Percentiles rank a stretch among this genome's conserved stretches.
Evolutionary conservation across 1,139 yeast genomes (phyloP).

Genomic region (Geotrichum restrictum): DNA sequence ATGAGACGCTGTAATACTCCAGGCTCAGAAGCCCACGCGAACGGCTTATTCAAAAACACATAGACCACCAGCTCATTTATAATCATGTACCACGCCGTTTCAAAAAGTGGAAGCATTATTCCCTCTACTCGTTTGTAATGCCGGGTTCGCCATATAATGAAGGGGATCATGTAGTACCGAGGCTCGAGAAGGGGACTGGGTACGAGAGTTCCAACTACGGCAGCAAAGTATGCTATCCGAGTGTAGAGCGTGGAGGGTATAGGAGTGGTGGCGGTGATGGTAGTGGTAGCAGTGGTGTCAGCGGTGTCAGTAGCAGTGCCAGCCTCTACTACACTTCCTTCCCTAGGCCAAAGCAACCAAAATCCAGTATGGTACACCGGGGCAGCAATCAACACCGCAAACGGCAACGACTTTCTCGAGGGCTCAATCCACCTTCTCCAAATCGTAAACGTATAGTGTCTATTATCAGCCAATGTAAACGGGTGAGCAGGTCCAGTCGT

Average conservation of each 20-base stretch:
- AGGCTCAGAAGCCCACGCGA: conserved; percentile 64
- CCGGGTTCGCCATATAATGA: conserved; percentile 59
- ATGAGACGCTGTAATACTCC: conserved; percentile 68
- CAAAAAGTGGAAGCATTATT: conserved; percentile 36
- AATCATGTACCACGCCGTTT: conserved; percentile 56
- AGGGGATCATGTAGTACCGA: conserved; percentile 82
- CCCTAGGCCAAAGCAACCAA: conserved; percentile 12
- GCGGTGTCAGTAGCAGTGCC: not conserved
- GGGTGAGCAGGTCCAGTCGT: conserved; percentile 59
- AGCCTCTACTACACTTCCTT: not conserved
- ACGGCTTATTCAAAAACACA: conserved; percentile 60
- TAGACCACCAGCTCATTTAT: conserved; percentile 52
- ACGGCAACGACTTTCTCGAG: conserved; percentile 22
- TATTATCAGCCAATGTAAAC: conserved; percentile 85
- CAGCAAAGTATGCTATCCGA: conserved; percentile 28
- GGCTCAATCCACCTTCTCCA: conserved; percentile 53
- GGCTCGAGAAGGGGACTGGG: conserved; percentile 95
- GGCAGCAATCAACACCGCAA: conserved; percentile 15
- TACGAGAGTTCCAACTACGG: conserved; percentile 58
- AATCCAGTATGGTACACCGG: conserved; percentile 16
- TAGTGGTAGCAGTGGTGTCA: not conserved
- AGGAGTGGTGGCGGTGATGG: not conserved
- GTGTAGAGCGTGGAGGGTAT: not conserved
- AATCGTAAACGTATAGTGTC: conserved; percentile 87
- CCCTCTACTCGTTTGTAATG: conserved; percentile 44